Evolutionary conservation across 176 grass and related monocot species (phyloP), one percentile per base, ranked within the genome.

Genomic region (Calamus simplicifolius): DNA sequence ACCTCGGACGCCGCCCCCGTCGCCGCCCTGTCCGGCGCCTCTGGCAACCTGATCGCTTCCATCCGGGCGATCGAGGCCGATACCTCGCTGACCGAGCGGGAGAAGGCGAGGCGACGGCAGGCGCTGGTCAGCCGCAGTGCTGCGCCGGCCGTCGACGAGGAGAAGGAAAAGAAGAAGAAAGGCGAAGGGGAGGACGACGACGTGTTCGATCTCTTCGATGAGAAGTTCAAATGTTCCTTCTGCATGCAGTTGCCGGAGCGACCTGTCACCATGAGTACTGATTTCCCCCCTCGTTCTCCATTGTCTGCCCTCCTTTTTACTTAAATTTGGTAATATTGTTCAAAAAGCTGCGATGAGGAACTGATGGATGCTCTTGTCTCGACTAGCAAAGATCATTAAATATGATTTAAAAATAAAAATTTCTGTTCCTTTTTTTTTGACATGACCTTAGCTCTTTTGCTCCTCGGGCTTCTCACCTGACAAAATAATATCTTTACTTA

Each of bases 161-260:
- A 54, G 10, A 49, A 48, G 4, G 58, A 54, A n/a, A 27, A 35
- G 16, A 65, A 69, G 49, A 61, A 48, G 4, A 43, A 58, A 25
- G 74, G 48, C 49, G 61, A 7, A n/a, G 51, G 4, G 2, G 69
- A 18, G 0, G 73, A 43, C 3, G 73, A 64, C 50, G 58, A 69
- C 27, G 64, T 79, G 18, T 71, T 84, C 16, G 71, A 84, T 5
- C 49, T 87, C 5, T 2, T 87, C 25, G 85, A 79, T 18, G 73
- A 85, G 15, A 73, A 92, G 62, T 73, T 91, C 61, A 91, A 67
- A 59, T 91, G 93, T 68, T 60, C 82, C 29, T 91, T 97, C 68
- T 97, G 93, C 67, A 83, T 97, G 75, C 82, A 97, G 52, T 74
- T 91, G n/a, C 93, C 87, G 0, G 87, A 97, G 0, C 83, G 93